A percentile compares a stretch with the other conserved stretches of the same genome.
Conservation (phyloP, 805 yeast species). For the Wickerhamomyces xylosicus region DNA sequence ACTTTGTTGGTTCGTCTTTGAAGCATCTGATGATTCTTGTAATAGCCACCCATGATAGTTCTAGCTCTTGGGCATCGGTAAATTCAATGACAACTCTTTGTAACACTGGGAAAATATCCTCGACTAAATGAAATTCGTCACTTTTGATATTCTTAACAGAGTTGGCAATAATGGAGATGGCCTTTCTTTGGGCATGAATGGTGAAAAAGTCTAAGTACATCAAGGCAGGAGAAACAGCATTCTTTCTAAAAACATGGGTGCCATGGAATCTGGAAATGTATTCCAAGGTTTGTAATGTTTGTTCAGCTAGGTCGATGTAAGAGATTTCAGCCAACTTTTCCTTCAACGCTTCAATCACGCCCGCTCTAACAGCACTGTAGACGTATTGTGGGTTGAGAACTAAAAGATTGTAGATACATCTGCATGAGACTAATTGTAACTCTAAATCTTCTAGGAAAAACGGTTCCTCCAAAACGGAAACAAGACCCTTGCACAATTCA, state of each 20-base stretch:
- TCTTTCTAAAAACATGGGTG: slow-evolving; percentile 40
- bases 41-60: slow-evolving; percentile 56
- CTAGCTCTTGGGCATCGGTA: slow-evolving; percentile 50
- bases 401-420: slow-evolving; percentile 72
- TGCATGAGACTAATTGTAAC: slow-evolving; percentile 71
- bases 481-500: slow-evolving; percentile 42
- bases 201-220: slow-evolving; percentile 82
- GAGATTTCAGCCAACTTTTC: slow-evolving; percentile 61
- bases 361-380: slow-evolving; percentile 49
- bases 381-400: slow-evolving; percentile 65
- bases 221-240: slow-evolving; percentile 56
- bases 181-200: slow-evolving; percentile 78
- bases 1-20: slow-evolving; percentile 27
- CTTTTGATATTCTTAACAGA: slow-evolving; percentile 41
- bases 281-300: slow-evolving; percentile 69
- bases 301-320: slow-evolving; percentile 88
- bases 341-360: slow-evolving; percentile 57
- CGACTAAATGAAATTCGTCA: slow-evolving; percentile 35
- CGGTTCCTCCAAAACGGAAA: slow-evolving; percentile 49
- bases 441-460: slow-evolving; percentile 56
- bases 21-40: slow-evolving; percentile 47
- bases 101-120: slow-evolving; percentile 49
- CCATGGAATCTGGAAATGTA: slow-evolving; percentile 48
- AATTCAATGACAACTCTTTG: slow-evolving; percentile 42
- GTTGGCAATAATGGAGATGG: slow-evolving; percentile 62